Base-by-base conservation (phyloP, 805 yeast genomes). In the Ogataea thermomethanolica region DNA sequence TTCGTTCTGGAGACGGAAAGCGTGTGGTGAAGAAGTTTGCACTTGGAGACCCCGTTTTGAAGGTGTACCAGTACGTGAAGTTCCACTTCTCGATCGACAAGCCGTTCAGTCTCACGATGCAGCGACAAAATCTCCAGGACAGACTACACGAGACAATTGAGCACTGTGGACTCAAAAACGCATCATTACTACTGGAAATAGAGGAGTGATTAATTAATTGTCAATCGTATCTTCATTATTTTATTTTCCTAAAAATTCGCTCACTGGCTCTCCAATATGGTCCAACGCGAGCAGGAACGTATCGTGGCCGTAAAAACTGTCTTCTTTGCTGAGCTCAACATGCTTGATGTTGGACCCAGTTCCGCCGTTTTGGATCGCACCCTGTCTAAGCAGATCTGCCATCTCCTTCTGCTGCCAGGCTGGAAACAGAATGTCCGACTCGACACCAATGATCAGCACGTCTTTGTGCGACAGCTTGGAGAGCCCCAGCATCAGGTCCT, bases 401-500 rank as follows among this genome's bases (percentile, higher is more conserved):
- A 87, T 79, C 58, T 90, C 96, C 41, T 80, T 65, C 63, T 90
- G 97, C 66, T 90, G 97, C 95, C 96, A 87, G 26, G 82, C 86
- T 1, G 97, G 97, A 69, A 90, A 90, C 37, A 90, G 70, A 29
- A 85, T 84, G 59, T 90, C 97, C 1, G 93, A 82, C 56, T 86
- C 93, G n/a, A 89, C 96, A 8, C 97, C 97, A 37, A 90, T 74
- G 4, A 90, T 86, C 41, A 90, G 67, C 3, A 85, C 71, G 25
- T 84, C 79, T 44, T 79, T 78, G 48, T 80, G 70, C 1, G 82
- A 70, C 41, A 90, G 66, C 21, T 76, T 74, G 23, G 58, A 53
- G 69, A 90, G 65, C 2, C 97, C 97, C 13, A 67, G 62, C 15
- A 69, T 62, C 29, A 90, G 67, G 58, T 90, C 96, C 5, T 64